Evolutionary conservation across 306 rosid genomes (phyloP).

Genomic region (Carpinus fangiana): DNA sequence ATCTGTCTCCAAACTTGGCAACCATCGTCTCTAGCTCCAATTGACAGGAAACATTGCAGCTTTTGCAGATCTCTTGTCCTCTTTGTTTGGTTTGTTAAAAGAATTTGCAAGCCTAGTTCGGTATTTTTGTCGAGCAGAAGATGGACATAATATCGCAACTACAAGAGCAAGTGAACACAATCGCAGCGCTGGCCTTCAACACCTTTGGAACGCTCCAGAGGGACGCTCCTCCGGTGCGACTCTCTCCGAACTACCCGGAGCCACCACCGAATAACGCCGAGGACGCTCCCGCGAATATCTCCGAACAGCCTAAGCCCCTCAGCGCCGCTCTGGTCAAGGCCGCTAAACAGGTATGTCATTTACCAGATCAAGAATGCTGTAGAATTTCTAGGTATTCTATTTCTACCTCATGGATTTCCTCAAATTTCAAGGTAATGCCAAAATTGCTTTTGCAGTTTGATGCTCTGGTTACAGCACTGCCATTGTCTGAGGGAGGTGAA

Average conservation of each 20-base stretch:
- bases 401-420: neutral
- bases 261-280: constrained; percentile 64
- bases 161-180: constrained; percentile 74
- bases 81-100: too few relatives aligned
- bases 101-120: too few relatives aligned
- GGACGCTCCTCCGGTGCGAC: constrained; percentile 84
- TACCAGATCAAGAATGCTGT: too few relatives aligned
- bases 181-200: constrained; percentile 74
- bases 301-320: constrained; percentile 80
- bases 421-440: neutral
- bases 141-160: constrained; percentile 92
- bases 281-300: constrained; percentile 43
- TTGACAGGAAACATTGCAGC: too few relatives aligned
- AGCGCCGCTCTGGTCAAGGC: constrained; percentile 76
- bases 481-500: constrained; percentile 74
- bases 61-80: too few relatives aligned
- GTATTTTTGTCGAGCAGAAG: neutral
- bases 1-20: too few relatives aligned
- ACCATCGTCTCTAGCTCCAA: too few relatives aligned
- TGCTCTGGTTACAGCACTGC: constrained; percentile 78
- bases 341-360: constrained; percentile 67
- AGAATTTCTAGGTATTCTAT: neutral
- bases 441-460: constrained; percentile 59
- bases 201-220: constrained; percentile 83
- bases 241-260: constrained; percentile 78